These are phyloP conservation scores for Cercospora sesami DNA, from an alignment of 2,329 filamentous ascomycete species.

Conservation along the genomic window DNA sequence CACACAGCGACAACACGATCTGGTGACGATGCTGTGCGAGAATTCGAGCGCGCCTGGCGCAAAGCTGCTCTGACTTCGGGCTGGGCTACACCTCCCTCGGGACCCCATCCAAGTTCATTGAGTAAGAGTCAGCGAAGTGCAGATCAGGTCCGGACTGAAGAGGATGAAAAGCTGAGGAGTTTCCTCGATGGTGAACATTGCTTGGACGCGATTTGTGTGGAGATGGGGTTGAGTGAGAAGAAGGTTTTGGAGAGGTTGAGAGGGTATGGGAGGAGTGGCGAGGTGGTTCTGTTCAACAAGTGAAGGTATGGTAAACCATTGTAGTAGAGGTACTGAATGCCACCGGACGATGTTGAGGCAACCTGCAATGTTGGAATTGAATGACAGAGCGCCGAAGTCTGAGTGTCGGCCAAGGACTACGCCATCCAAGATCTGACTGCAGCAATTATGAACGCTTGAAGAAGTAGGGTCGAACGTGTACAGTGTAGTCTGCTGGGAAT, in stretches of 20 bases:
- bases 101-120: slow-evolving; percentile 35
- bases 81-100: slow-evolving; percentile 36
- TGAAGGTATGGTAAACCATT: slow-evolving; percentile 15
- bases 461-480: no score
- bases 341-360: not conserved
- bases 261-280: slow-evolving; percentile 42
- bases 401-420: not conserved
- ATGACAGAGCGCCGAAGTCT: not conserved
- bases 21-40: slow-evolving; percentile 25
- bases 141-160: slow-evolving; percentile 30
- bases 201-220: slow-evolving; percentile 81
- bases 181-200: slow-evolving; percentile 74
- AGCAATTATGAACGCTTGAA: not conserved
- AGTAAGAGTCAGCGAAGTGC: slow-evolving; percentile 33
- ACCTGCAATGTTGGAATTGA: not conserved
- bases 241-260: slow-evolving; percentile 70
- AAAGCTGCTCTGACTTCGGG: slow-evolving; percentile 37
- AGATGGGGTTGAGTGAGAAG: slow-evolving; percentile 67
- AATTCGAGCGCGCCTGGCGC: slow-evolving; percentile 38
- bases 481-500: no score
- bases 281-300: slow-evolving; percentile 36
- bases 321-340: no score
- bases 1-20: not conserved
- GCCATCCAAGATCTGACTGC: not conserved
- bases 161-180: slow-evolving; percentile 56